Base-by-base conservation (phyloP, 108 stramenopile species). In the Parietichytrium sp. region DNA sequence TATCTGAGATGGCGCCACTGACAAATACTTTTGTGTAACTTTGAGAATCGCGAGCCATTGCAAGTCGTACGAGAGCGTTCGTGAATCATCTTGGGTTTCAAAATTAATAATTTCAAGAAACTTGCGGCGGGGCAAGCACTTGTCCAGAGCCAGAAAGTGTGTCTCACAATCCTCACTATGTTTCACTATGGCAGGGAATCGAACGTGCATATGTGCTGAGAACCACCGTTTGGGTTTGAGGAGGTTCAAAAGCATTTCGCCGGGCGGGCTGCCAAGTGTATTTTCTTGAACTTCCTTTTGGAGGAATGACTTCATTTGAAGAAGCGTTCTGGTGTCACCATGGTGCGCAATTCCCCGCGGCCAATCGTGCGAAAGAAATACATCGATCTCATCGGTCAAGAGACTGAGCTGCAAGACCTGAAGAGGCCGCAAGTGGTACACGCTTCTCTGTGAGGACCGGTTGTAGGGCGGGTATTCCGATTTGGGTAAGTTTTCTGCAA, bases 331-430 rank as follows among this genome's bases (percentile, higher is more conserved):
- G 6, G 81, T 72, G 86, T 98, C 85, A 1, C 97, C 97, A 83
- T 93, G 86, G 47, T 92, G 89, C 15, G 88, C 93, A 42, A 98
- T 95, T 4, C 96, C 95, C 49, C 89, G 83, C 3, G 98, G 98
- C 98, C 98, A 99, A 87, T 99, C 98, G 83, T 99, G 98, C 51
- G 93, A 92, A 2, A 96, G 48, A 55, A 94, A 84, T 6, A 98
- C 86, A 82, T 97, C 97, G 26, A 98, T 26, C 4, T 48, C 4
- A 3, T 13, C 48, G 31, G n/a, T 54, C 85, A 84, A 49, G 86
- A 90, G 81, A 82, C 88, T 82, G 18, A 98, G 84, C 30, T 93
- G 92, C 81, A 88, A 89, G 3, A 95, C 92, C 45, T 98, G 96
- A 4, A 92, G 80, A 48, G 91, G 90, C 0, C 98, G 91, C 2